Evolutionary conservation across 768 basidiomycete genomes (phyloP).

Genomic region (Amanita fuliginea): DNA sequence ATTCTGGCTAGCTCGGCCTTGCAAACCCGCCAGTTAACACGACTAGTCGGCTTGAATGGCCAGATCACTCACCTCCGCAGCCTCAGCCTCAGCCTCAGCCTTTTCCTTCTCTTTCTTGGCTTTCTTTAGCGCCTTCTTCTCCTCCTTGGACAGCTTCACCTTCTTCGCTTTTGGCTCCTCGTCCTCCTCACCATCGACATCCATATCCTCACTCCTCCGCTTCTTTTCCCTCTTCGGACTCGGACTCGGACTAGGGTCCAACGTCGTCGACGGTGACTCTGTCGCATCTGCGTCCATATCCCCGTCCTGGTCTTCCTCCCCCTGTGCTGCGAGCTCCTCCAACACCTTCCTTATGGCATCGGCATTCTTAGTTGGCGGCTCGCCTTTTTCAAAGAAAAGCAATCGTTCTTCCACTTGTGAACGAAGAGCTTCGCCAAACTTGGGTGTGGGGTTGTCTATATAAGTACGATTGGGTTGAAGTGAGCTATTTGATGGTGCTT

Average conservation of each 20-base stretch:
- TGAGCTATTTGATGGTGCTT: not conserved
- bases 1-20: constrained; percentile 24
- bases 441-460: constrained; percentile 75
- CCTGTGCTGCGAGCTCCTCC: constrained; percentile 53
- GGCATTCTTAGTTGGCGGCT: constrained; percentile 80
- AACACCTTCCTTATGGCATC: constrained; percentile 89
- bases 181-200: constrained; percentile 39
- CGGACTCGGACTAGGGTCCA: constrained; percentile 41
- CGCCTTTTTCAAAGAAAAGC: constrained; percentile 87
- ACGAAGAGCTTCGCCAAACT: constrained; percentile 91
- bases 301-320: constrained; percentile 26
- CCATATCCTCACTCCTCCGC: constrained; percentile 57
- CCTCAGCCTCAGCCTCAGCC: constrained; percentile 28
- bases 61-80: constrained; percentile 18
- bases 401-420: constrained; percentile 94
- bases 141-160: constrained; percentile 71
- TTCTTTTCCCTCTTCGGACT: constrained; percentile 53
- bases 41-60: not conserved
- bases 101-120: constrained; percentile 59
- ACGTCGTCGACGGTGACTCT: constrained; percentile 38
- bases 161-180: constrained; percentile 54
- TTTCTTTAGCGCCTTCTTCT: constrained; percentile 79
- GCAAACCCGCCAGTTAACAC: not conserved
- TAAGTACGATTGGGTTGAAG: constrained; percentile 1
- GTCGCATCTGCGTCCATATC: constrained; percentile 36